Percentiles rank a stretch among this genome's conserved stretches.
These are phyloP conservation scores for Zygosaccharomyces pseudorouxii DNA, from an alignment of 805 yeast species.

Conservation along the genomic window DNA sequence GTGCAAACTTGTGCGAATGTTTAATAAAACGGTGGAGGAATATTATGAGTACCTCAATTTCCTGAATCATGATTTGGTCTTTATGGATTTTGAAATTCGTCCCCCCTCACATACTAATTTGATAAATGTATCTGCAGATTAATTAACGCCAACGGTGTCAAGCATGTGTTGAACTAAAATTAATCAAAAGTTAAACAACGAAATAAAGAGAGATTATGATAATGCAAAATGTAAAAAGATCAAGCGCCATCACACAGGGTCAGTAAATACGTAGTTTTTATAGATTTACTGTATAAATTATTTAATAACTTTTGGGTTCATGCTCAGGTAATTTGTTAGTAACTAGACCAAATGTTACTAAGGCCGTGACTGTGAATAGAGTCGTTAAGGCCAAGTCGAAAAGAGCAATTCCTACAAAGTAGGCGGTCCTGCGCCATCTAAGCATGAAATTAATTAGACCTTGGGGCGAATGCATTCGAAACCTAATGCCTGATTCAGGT, in stretches of 20 bases:
- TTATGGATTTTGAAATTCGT: slow-evolving; percentile 26
- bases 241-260: neutral
- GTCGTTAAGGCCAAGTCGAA: slow-evolving; percentile 17
- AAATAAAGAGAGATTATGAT: neutral
- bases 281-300: neutral
- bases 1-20: slow-evolving; percentile 18
- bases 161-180: neutral
- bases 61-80: slow-evolving; percentile 16
- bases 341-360: slow-evolving; percentile 16
- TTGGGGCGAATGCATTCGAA: slow-evolving; percentile 27
- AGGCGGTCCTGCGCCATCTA: slow-evolving; percentile 22
- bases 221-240: neutral
- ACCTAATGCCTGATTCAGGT: slow-evolving; percentile 20
- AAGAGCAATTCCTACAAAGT: slow-evolving; percentile 21
- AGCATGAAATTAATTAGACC: slow-evolving; percentile 32
- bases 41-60: slow-evolving; percentile 23
- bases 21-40: slow-evolving; percentile 28
- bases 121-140: neutral
- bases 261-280: neutral
- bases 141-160: neutral
- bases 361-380: slow-evolving; percentile 19
- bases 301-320: neutral
- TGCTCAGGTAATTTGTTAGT: slow-evolving; percentile 2
- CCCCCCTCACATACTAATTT: slow-evolving; percentile 5
- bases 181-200: neutral